Conservation (phyloP, 768 basidiomycete species). For the Hypsizygus marmoreus region DNA sequence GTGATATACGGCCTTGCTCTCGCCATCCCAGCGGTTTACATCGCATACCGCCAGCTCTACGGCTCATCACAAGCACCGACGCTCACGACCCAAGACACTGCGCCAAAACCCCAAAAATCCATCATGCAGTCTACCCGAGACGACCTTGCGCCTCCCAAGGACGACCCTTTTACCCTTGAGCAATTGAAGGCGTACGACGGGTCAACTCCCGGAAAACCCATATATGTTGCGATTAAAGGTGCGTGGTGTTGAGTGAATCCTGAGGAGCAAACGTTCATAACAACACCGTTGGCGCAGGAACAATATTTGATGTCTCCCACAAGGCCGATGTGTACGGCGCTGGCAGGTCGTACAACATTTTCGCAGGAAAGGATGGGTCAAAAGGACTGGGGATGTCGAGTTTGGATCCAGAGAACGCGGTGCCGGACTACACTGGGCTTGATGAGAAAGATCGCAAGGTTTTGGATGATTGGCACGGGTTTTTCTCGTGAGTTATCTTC, state of each 20-base stretch:
- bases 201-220: conserved; percentile 59
- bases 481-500: conserved; percentile 71
- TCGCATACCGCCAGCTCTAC: conserved; percentile 22
- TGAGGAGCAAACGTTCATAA: not conserved
- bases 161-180: conserved; percentile 73
- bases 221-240: conserved; percentile 96
- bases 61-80: conserved; percentile 10
- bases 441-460: conserved; percentile 74
- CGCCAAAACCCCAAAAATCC: conserved; percentile 43
- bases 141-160: conserved; percentile 70
- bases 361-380: conserved; percentile 94
- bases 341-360: conserved; percentile 77
- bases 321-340: conserved; percentile 90
- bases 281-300: conserved; percentile 55
- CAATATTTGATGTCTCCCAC: conserved; percentile 85
- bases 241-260: conserved; percentile 6
- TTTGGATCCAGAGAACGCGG: conserved; percentile 81
- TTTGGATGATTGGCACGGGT: conserved; percentile 86
- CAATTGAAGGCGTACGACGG: conserved; percentile 77
- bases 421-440: conserved; percentile 81
- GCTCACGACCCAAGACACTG: conserved; percentile 26
- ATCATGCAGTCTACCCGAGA: conserved; percentile 71
- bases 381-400: conserved; percentile 89
- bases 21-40: conserved; percentile 25
- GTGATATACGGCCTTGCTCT: conserved; percentile 28